Evolutionary conservation across 371 early-diverging fungal species (phyloP), one percentile per base, ranked within the genome.

Genomic region (Scutellospora calospora): DNA sequence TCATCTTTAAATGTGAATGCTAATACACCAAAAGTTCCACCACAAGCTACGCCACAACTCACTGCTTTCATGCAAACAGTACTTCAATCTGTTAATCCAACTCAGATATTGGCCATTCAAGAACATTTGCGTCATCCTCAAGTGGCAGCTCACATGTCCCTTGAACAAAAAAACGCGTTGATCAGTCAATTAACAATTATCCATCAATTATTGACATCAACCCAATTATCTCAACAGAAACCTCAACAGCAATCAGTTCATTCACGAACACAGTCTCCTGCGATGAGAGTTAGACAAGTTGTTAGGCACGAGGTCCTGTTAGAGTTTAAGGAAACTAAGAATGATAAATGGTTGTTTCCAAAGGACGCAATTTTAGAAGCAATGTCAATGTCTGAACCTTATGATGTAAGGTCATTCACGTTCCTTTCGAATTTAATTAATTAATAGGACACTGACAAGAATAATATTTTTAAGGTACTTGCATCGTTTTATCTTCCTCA

Each of bases 351-450:
- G 73, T 29, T 84, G 54, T 87, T 90, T 54, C 87, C 90, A 75
- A 85, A 83, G 25, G 87, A 90, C 80, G 87, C 89, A 6, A 82
- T 90, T 9, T 82, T 86, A 16, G 88, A 88, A 71, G 33, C 63
- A 29, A 14, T 31, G 25, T 29, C 63, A 62, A 62, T 62, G 63
- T 62, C 63, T 0, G 63, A 62, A 62, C 63, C 63, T 12, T 31
- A 62, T 31, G 63, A 62, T 62, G 63, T 62, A 29, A 57, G 57
- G 5, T 22, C 5, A 22, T 5, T 57, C 20, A n/a, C n/a, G 25
- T 25, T 57, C n/a, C 11, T 22, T 57, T 8, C 20, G 4, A 5
- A 18, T 14, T 16, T 79, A 33, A 8, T 57, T 33, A 11, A 33
- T 9, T 20, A 25, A 54, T 31, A 20, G 20, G 69, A 31, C 31